Percentiles rank a stretch among this genome's conserved stretches.
phyloP scores from a whole-genome alignment of 768 basidiomycete genomes.

The Cyathus striatus region DNA sequence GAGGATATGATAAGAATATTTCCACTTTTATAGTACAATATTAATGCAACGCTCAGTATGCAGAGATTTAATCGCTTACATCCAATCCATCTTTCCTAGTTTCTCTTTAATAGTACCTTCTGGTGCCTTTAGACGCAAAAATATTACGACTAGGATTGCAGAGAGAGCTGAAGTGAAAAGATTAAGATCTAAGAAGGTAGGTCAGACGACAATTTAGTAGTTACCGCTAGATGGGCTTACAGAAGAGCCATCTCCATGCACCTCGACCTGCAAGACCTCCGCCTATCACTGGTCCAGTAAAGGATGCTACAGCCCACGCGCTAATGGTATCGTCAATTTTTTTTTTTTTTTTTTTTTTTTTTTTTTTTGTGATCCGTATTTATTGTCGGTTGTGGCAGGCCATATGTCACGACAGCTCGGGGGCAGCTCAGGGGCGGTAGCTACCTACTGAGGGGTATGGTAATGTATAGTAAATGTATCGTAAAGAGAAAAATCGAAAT shows the following conservation, averaged over 20 bases:
- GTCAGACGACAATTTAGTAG: neutral
- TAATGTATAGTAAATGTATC: no score
- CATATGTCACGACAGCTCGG: no score
- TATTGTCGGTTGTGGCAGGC: no score
- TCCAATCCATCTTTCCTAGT: constrained; percentile 34
- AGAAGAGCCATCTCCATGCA: constrained; percentile 39
- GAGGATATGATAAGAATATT: constrained; percentile 32
- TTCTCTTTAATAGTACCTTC: constrained; percentile 23
- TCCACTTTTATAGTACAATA: constrained; percentile 23
- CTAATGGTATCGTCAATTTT: no score
- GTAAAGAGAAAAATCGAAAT: no score
- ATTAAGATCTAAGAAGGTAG: constrained; percentile 9
- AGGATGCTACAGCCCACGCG: constrained; percentile 17
- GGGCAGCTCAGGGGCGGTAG: no score
- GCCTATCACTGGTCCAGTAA: constrained; percentile 17
- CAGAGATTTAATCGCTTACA: constrained; percentile 21
- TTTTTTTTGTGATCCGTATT: no score
- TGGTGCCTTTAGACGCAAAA: constrained; percentile 9
- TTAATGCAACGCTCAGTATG: neutral
- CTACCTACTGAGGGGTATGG: no score
- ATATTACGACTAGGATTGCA: constrained; percentile 5
- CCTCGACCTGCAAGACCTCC: constrained; percentile 25
- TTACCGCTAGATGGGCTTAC: constrained; percentile 11
- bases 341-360: no score
- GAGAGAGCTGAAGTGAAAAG: constrained; percentile 7